Conservation (phyloP, 352 stramenopile genomes). For the Phytophthora cryptogea region DNA sequence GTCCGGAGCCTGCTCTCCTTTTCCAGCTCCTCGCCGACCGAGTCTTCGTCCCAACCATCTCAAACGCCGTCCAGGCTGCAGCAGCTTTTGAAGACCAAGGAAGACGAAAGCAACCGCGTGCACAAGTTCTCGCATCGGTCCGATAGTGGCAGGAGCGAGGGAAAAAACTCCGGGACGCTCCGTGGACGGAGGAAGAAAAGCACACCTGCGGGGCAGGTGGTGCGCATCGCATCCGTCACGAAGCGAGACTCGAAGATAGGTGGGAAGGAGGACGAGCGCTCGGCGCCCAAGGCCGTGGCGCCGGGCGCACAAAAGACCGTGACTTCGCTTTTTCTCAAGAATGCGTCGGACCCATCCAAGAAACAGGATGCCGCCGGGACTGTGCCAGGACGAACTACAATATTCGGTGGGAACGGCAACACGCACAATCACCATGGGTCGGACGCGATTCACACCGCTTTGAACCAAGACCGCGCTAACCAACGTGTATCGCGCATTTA, state of each 20-base stretch:
- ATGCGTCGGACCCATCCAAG: conserved; percentile 18
- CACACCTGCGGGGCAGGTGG: conserved; percentile 20
- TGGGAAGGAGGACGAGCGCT: conserved; percentile 43
- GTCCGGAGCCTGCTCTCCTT: conserved; percentile 32
- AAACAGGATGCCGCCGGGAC: conserved; percentile 15
- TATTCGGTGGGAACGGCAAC: conserved; percentile 11
- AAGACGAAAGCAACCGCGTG: conserved; percentile 25
- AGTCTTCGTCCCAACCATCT: conserved; percentile 3
- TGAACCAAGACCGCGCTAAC: conserved; percentile 68
- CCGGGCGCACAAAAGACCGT: conserved; percentile 31
- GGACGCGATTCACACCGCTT: conserved; percentile 27
- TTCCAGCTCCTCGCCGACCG: conserved; percentile 25
- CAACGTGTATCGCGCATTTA: conserved; percentile 80
- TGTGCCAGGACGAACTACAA: conserved; percentile 13
- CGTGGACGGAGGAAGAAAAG: conserved; percentile 39
- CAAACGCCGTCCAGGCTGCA: conserved; percentile 15
- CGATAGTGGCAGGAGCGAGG: conserved; percentile 23
- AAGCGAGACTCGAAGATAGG: conserved; percentile 34
- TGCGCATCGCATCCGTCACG: conserved; percentile 30
- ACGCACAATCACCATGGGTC: conserved; percentile 30
- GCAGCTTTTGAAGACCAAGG: conserved; percentile 6
- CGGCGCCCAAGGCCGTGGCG: conserved; percentile 34
- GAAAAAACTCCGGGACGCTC: conserved; percentile 23
- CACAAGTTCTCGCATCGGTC: conserved; percentile 32
- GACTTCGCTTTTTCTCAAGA: conserved; percentile 33